Conservation (phyloP, 2,329 filamentous ascomycete species). For the Aspergillus novofumigatus region DNA sequence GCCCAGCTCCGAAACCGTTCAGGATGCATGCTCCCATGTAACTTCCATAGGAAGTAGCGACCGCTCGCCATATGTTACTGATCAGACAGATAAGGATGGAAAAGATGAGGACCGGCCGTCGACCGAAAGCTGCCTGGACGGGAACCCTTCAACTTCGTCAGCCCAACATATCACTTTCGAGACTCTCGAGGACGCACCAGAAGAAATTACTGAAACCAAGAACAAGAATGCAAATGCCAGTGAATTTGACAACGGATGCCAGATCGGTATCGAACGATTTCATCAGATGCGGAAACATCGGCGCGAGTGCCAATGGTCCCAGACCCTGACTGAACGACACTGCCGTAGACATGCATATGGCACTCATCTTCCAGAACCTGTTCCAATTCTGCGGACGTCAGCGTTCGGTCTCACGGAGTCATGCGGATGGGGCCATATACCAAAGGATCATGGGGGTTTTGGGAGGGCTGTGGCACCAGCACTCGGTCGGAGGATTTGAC, state of each 20-base stretch:
- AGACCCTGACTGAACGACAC: conserved; percentile 53
- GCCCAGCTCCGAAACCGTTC: conserved; percentile 60
- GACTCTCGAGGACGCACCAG: conserved; percentile 39
- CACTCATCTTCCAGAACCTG: conserved; percentile 45
- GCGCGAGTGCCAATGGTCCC: conserved; percentile 52
- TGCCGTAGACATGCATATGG: conserved; percentile 44
- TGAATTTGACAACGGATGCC: conserved; percentile 53
- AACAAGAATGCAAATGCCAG: conserved; percentile 53
- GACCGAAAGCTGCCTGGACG: conserved; percentile 52
- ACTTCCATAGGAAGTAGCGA: conserved; percentile 53
- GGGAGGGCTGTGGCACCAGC: conserved; percentile 50
- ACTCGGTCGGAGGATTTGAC: conserved; percentile 51
- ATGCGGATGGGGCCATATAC: conserved; percentile 15
- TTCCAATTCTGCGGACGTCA: conserved; percentile 42
- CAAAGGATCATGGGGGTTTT: conserved; percentile 45
- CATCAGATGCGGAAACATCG: conserved; percentile 59
- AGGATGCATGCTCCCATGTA: conserved; percentile 63
- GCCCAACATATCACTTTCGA: neutral
- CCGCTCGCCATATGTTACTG: conserved; percentile 56
- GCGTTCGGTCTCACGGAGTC: neutral
- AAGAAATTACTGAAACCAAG: conserved; percentile 59
- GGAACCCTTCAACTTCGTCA: conserved; percentile 44
- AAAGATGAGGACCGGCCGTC: conserved; percentile 51
- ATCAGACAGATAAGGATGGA: conserved; percentile 52
- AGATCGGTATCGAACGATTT: conserved; percentile 52